Conservation (phyloP, 768 basidiomycete genomes). For the Mycena galericulata region DNA sequence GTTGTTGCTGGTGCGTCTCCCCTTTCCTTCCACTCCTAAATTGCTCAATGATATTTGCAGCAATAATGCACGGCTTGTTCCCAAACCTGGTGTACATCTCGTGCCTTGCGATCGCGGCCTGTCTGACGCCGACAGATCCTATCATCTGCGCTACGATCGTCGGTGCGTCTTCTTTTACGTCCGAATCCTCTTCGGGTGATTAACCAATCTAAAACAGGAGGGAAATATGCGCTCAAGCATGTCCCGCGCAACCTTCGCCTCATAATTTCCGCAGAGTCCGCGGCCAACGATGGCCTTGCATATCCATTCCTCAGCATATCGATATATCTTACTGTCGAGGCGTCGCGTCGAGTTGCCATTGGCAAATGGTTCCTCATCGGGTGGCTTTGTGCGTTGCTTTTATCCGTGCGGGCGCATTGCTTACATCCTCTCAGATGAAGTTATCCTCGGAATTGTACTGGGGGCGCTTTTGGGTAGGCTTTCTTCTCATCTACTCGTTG, state of each 20-base stretch:
- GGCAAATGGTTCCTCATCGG: slow-evolving; percentile 90
- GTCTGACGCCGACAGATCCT: slow-evolving; percentile 94
- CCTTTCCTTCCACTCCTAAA: not conserved
- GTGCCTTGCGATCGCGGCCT: slow-evolving; percentile 88
- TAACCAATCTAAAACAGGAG: slow-evolving; percentile 55
- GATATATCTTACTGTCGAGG: slow-evolving; percentile 85
- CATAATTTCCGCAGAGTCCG: slow-evolving; percentile 89
- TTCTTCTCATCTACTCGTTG: not conserved
- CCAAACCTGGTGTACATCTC: slow-evolving; percentile 79
- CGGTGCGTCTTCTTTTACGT: slow-evolving; percentile 55
- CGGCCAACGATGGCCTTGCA: slow-evolving; percentile 95
- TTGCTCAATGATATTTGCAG: slow-evolving; percentile 57
- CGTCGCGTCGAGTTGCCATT: slow-evolving; percentile 70
- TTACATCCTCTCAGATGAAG: slow-evolving; percentile 68
- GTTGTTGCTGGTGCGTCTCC: slow-evolving; percentile 44
- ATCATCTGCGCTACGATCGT: slow-evolving; percentile 90
- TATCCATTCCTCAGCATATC: slow-evolving; percentile 93
- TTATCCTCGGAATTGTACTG: slow-evolving; percentile 77
- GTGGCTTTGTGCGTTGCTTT: slow-evolving; percentile 72
- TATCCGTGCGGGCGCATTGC: not conserved
- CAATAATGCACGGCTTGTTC: slow-evolving; percentile 77
- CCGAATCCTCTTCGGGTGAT: not conserved
- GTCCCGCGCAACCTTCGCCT: slow-evolving; percentile 83
- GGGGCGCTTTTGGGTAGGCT: slow-evolving; percentile 66
- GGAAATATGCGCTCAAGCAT: slow-evolving; percentile 75